Conservation (phyloP, 176 grass and related monocot species). For the Triticum monococcum region DNA sequence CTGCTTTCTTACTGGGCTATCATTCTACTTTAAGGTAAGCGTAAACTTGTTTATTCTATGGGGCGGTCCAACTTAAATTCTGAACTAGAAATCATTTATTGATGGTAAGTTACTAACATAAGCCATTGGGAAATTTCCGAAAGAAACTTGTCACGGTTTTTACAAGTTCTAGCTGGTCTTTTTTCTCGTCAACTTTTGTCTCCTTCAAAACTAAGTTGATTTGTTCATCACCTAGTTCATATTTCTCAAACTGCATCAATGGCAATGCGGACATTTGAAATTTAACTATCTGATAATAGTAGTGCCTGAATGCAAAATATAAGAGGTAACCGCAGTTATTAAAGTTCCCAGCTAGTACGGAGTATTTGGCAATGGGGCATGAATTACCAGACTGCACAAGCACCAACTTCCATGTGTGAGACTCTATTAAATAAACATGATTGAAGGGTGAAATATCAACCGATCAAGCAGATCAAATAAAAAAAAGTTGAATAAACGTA, state of each 20-base stretch:
- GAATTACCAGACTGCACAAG: background rate
- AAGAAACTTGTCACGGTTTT: background rate
- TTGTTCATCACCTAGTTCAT: background rate
- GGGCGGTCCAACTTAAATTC: background rate
- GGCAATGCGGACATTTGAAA: background rate
- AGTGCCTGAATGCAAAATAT: background rate
- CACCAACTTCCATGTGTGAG: background rate
- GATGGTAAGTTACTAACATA: background rate
- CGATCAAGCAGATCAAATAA: background rate
- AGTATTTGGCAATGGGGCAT: background rate
- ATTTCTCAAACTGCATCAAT: background rate
- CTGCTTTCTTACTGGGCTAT: slow-evolving; percentile 55
- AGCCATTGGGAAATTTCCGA: background rate
- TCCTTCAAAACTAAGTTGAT: background rate
- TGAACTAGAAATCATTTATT: background rate
- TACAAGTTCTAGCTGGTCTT: background rate
- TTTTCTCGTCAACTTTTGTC: background rate
- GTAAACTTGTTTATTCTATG: background rate
- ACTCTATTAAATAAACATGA: background rate
- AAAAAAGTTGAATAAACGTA: slow-evolving; percentile 11
- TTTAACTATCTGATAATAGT: background rate
- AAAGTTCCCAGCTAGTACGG: background rate
- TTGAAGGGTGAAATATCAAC: slow-evolving; percentile 15
- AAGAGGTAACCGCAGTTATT: background rate
- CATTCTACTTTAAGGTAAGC: slow-evolving; percentile 36